Conservation (phyloP, 176 grass and related monocot species). For the Cocos nucifera region DNA sequence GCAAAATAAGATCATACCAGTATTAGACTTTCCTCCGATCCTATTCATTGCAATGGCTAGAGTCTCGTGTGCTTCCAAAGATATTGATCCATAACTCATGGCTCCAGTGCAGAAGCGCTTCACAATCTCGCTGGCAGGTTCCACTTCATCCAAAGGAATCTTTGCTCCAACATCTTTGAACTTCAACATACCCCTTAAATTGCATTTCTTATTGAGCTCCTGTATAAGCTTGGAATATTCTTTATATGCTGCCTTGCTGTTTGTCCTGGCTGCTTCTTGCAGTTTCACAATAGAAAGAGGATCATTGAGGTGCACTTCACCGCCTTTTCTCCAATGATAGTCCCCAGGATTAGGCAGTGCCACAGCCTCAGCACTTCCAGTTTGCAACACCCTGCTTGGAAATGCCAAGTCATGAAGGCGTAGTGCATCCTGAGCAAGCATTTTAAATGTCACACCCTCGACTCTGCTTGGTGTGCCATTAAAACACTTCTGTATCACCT, state of each 20-base stretch:
- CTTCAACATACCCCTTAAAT: slow-evolving; percentile 89
- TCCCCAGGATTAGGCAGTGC: slow-evolving; percentile 89
- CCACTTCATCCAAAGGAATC: slow-evolving; percentile 80
- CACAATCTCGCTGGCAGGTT: slow-evolving; percentile 85
- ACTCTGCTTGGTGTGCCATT: slow-evolving; percentile 86
- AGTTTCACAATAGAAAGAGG: slow-evolving; percentile 90
- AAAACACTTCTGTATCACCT: slow-evolving; percentile 87
- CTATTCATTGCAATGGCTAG: slow-evolving; percentile 97
- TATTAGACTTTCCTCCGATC: slow-evolving; percentile 98
- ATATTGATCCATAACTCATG: slow-evolving; percentile 99
- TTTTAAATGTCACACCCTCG: slow-evolving; percentile 84
- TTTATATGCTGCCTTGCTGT: slow-evolving; percentile 82
- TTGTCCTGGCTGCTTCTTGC: slow-evolving; percentile 87
- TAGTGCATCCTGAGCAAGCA: slow-evolving; percentile 84
- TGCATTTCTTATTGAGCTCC: slow-evolving; percentile 92
- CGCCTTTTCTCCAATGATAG: slow-evolving; percentile 97
- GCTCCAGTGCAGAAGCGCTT: slow-evolving; percentile 92
- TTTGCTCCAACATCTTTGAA: slow-evolving; percentile 63
- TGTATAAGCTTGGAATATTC: slow-evolving; percentile 88
- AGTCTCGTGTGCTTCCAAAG: slow-evolving; percentile 85
- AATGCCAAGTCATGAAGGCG: slow-evolving; percentile 82
- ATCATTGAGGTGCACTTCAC: slow-evolving; percentile 91
- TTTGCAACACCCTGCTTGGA: slow-evolving; percentile 58
- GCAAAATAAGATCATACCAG: slow-evolving; percentile 34
- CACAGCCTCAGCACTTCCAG: slow-evolving; percentile 72